phyloP scores from a whole-genome alignment of 1,284 basidiomycete species.

The Marasmius oreades region DNA sequence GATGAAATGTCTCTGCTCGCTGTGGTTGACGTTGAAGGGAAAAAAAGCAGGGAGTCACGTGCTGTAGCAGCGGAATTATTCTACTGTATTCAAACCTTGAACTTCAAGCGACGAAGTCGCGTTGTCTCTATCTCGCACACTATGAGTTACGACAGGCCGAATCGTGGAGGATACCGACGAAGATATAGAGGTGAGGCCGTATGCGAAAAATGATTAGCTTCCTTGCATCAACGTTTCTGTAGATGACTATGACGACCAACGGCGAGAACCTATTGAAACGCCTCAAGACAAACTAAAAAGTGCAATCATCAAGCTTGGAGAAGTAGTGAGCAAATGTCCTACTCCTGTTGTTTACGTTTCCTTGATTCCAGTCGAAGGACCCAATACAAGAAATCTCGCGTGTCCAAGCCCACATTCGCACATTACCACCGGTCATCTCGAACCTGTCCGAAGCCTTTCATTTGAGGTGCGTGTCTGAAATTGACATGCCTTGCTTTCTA shows the following conservation, averaged over 20 bases:
- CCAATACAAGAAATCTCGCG: conserved; percentile 66
- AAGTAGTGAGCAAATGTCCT: conserved; percentile 61
- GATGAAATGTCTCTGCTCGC: too few relatives aligned
- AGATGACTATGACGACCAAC: conserved; percentile 65
- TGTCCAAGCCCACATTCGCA: conserved; percentile 62
- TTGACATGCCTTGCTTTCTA: neutral
- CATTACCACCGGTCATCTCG: conserved; percentile 55
- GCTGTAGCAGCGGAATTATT: too few relatives aligned
- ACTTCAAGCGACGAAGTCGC: too few relatives aligned
- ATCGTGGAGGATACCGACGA: neutral
- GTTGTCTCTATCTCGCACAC: too few relatives aligned
- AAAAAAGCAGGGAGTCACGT: too few relatives aligned
- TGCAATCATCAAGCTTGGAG: conserved; percentile 72
- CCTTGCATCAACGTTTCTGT: conserved; percentile 7
- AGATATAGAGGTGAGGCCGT: conserved; percentile 4
- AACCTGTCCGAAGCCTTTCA: conserved; percentile 74
- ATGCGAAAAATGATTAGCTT: too few relatives aligned
- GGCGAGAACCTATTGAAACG: conserved; percentile 60
- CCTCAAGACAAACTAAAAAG: conserved; percentile 71
- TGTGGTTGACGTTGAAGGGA: too few relatives aligned
- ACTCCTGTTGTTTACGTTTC: conserved; percentile 12
- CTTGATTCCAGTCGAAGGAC: conserved; percentile 42
- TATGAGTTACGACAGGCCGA: conserved; percentile 2
- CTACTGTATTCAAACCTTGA: too few relatives aligned
- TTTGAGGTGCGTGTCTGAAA: conserved; percentile 50